Base-by-base conservation (phyloP, 208 protist genomes). In the Porcisia hertigi region DNA sequence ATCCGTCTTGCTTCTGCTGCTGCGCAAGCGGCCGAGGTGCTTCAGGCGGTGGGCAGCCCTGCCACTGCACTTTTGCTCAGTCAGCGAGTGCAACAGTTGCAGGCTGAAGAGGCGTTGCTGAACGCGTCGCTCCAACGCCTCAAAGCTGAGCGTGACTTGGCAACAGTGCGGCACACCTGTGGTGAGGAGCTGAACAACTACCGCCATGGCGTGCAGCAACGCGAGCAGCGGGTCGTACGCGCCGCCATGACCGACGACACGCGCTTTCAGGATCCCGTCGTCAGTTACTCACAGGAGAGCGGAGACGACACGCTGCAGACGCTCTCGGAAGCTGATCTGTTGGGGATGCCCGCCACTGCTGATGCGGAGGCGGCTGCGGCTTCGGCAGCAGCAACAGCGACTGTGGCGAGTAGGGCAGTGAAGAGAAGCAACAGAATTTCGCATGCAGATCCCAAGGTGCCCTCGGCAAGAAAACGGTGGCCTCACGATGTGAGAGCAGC, bases 91-190 rank as follows among this genome's bases (percentile, higher is more conserved):
- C 71, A 82, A 41, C 77, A 88, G 69, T 82, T 88, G 67, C 84
- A 86, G 8, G 82, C 77, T 6, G 90, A 94, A 77, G 86, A 91
- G 77, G 73, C 75, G 64, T 76, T 94, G 59, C 77, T 94, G 34
- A 77, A 65, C n/a, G 86, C 84, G 30, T 89, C 86, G 12, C 77
- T 94, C 67, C 76, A 80, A 49, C 82, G 90, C 0, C 80, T 92
- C 45, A 66, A 78, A 55, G 90, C 86, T 16, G 88, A 94, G 83
- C 82, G 88, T 23, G 75, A 89, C 57, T 67, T 94, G 9, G 84
- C 86, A 49, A 79, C 69, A 58, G 77, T 86, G 73, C 86, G 85
- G 4, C 84, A 88, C 57, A 80, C 79, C 14, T 88, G 73, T 62
- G 88, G 86, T 49, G 66, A 73, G 39, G 86, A 92, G 55, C 73